Conservation (phyloP, 768 basidiomycete species). For the Cyclocybe aegerita region DNA sequence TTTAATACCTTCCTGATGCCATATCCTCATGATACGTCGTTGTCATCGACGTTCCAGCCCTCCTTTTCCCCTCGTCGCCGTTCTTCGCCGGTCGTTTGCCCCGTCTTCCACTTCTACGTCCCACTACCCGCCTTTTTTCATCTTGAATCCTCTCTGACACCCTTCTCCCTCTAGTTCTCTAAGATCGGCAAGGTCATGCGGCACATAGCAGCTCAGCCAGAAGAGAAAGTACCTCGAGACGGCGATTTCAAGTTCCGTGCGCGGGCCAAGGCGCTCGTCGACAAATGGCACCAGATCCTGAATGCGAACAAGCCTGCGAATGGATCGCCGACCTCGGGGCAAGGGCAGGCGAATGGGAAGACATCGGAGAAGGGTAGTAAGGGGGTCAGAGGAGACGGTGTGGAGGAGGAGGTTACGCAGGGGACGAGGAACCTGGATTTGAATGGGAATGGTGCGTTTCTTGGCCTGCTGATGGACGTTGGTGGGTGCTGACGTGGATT, state of each 20-base stretch:
- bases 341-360: constrained; percentile 8
- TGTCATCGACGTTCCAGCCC: not conserved
- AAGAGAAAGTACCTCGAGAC: constrained; percentile 63
- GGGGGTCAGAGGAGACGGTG: too few relatives aligned
- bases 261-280: constrained; percentile 67
- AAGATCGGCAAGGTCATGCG: constrained; percentile 90
- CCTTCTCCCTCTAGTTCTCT: constrained; percentile 51
- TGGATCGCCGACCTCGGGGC: constrained; percentile 7
- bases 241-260: constrained; percentile 64
- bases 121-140: not conserved
- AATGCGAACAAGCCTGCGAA: constrained; percentile 34
- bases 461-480: not conserved
- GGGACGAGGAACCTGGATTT: constrained; percentile 31
- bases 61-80: not conserved
- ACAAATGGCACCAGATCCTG: constrained; percentile 64
- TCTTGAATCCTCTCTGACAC: not conserved
- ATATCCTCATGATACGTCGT: too few relatives aligned
- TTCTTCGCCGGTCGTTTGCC: not conserved
- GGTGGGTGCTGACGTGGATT: too few relatives aligned
- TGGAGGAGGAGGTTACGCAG: constrained; percentile 23
- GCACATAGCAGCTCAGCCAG: constrained; percentile 63
- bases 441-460: constrained; percentile 28
- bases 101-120: not conserved
- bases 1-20: too few relatives aligned
- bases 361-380: too few relatives aligned